Percentiles rank a stretch among this genome's conserved stretches.
Conservation (phyloP, 1,139 yeast species). For the Candida sp. region DNA sequence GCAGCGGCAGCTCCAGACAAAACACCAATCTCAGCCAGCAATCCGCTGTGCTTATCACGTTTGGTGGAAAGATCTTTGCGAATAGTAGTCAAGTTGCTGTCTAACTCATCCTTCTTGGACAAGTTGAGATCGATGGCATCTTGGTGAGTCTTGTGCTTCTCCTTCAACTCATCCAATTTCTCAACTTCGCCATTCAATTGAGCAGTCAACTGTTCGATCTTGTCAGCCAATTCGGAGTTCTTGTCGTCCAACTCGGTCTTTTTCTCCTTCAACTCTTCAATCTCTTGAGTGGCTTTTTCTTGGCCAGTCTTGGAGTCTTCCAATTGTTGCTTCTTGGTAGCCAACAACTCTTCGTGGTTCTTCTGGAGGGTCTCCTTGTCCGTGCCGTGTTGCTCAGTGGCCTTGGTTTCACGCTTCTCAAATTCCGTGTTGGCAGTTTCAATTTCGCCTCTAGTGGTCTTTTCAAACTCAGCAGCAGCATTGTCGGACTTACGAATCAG, state of each 20-base stretch:
- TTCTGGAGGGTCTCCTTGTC: conserved; percentile 49
- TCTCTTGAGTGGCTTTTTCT: conserved; percentile 48
- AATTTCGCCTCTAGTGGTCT: conserved; percentile 44
- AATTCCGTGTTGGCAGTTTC: conserved; percentile 50
- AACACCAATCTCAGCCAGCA: conserved; percentile 49
- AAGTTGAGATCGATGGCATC: conserved; percentile 38
- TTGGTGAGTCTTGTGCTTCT: conserved; percentile 43
- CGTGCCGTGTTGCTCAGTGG: conserved; percentile 48
- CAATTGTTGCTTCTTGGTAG: conserved; percentile 53
- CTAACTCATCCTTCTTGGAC: conserved; percentile 45
- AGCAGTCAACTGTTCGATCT: conserved; percentile 46
- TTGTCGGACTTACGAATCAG: conserved; percentile 34
- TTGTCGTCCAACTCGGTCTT: conserved; percentile 44
- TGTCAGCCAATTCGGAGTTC: conserved; percentile 46
- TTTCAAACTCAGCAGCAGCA: conserved; percentile 41
- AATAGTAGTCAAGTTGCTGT: conserved; percentile 36
- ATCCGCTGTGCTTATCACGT: conserved; percentile 37
- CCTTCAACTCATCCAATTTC: conserved; percentile 45
- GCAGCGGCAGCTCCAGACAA: conserved; percentile 48
- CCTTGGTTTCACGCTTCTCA: conserved; percentile 49
- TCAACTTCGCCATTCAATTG: conserved; percentile 43
- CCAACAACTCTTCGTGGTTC: conserved; percentile 52
- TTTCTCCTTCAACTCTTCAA: conserved; percentile 47
- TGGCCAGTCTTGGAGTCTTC: conserved; percentile 52
- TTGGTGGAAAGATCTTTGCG: conserved; percentile 40